Evolutionary conservation across 139 green algal genomes (phyloP).

Genomic region (Chlorella vulgaris): DNA sequence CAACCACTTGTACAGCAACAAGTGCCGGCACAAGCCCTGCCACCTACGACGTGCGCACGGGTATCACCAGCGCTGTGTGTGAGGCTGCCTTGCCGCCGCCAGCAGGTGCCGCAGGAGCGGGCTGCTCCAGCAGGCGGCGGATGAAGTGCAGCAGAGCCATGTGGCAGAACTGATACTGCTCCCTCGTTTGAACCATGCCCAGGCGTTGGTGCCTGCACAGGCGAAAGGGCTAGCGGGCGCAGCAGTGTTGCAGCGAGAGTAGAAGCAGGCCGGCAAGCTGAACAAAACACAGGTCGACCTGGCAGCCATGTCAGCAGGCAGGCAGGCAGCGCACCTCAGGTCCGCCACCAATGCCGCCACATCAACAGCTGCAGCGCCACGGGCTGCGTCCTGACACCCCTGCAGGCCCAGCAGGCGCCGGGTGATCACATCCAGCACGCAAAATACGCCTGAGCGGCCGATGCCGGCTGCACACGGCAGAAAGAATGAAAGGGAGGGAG

Average conservation of each 20-base stretch:
- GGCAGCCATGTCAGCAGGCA: too few species aligned
- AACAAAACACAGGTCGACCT: neutral
- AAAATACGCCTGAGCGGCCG: slow-evolving; percentile 85
- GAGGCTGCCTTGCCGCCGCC: too few species aligned
- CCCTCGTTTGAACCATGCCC: slow-evolving; percentile 91
- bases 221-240: neutral
- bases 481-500: neutral
- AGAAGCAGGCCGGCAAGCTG: neutral
- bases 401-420: slow-evolving; percentile 58
- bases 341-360: slow-evolving; percentile 2
- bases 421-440: slow-evolving; percentile 78
- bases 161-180: slow-evolving; percentile 86
- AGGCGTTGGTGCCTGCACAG: slow-evolving; percentile 71
- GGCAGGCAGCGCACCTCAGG: neutral
- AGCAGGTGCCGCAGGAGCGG: too few species aligned
- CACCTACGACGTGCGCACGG: too few species aligned
- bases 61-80: too few species aligned
- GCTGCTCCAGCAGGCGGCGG: slow-evolving; percentile 10
- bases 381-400: neutral
- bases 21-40: too few species aligned
- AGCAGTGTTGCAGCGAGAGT: neutral
- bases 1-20: too few species aligned
- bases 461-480: slow-evolving; percentile 70
- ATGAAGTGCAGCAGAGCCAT: slow-evolving; percentile 51
- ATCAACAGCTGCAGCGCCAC: neutral